Base-by-base conservation (phyloP, 2,329 filamentous ascomycete species). In the Lachnum nothofagi region DNA sequence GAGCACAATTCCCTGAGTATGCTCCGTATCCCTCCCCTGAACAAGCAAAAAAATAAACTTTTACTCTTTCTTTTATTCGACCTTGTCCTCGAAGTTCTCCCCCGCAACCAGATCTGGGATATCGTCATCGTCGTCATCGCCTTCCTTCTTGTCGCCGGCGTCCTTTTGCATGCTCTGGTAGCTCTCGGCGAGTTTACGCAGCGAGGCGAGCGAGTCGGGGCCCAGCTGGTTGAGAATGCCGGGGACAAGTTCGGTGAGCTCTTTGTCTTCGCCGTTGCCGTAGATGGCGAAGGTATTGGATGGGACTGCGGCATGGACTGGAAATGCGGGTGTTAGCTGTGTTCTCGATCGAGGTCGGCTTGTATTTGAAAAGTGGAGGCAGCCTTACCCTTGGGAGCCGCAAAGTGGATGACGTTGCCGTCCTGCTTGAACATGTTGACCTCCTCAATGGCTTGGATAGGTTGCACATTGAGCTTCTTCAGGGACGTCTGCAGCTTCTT, bases 381-480 rank as follows among this genome's bases (percentile, higher is more conserved):
- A 17, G 27, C 41, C 45, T 34, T 60, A 97, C 93, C 93, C 81
- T 96, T 96, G 65, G 93, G 93, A 68, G 88, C 88, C 66, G 89
- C 86, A 72, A 98, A 98, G 83, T 98, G 93, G 69, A 98, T 97
- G 73, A 98, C 93, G 74, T 98, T 98, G 73, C 93, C 93, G 71
- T 98, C 93, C 70, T 88, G 86, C 87, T 98, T 98, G 86, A 98
- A 98, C 93, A 98, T 98, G 86, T 98, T 98, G 72, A 98, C 93
- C 80, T 98, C 93, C 84, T 98, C 93, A 67, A 98, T 98, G 61
- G 88, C 89, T 79, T 95, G 91, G 75, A 98, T 97, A 67, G 93
- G 93, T 83, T 98, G 93, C 52, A 95, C 91, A 76, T 97, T 97
- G 73, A 98, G 84, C 86, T 98, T 98, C 88, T 98, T 98, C 62